phyloP scores from a whole-genome alignment of 768 basidiomycete genomes.

The Megacollybia marginata region DNA sequence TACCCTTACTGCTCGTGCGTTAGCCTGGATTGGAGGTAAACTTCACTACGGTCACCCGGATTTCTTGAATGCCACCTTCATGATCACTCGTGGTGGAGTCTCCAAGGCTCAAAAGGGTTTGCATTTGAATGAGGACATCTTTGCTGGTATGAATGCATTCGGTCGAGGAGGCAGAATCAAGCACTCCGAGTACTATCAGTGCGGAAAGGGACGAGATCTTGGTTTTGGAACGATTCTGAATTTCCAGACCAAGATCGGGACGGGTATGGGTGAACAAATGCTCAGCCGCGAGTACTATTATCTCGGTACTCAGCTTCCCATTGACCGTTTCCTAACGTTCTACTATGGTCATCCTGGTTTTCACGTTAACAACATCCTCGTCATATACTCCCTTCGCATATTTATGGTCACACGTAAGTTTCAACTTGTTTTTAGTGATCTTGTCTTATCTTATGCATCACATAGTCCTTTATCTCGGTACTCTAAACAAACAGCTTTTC shows the following conservation, averaged over 20 bases:
- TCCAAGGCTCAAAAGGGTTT: conserved; percentile 99
- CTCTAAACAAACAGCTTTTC: conserved; percentile 86
- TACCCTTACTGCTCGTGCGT: conserved; percentile 90
- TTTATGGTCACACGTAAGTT: conserved; percentile 92
- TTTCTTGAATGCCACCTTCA: conserved; percentile 96
- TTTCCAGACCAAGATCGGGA: conserved; percentile 99
- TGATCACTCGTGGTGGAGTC: conserved; percentile 97
- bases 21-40: conserved; percentile 98
- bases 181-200: conserved; percentile 99
- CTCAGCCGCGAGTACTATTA: conserved; percentile 99
- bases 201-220: conserved; percentile 97
- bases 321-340: conserved; percentile 98
- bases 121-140: conserved; percentile 99
- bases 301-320: conserved; percentile 93
- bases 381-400: conserved; percentile 95
- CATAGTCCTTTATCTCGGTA: conserved; percentile 87
- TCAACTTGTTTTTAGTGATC: background rate
- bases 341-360: conserved; percentile 99
- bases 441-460: conserved; percentile 6
- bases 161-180: conserved; percentile 98
- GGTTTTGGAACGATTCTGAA: conserved; percentile 99
- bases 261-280: conserved; percentile 99
- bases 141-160: conserved; percentile 98
- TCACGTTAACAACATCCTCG: conserved; percentile 99
- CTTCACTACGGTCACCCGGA: conserved; percentile 99